These are phyloP conservation scores for Nicotiana sylvestris DNA, from an alignment of 257 asterid genomes.

Conservation along the genomic window DNA sequence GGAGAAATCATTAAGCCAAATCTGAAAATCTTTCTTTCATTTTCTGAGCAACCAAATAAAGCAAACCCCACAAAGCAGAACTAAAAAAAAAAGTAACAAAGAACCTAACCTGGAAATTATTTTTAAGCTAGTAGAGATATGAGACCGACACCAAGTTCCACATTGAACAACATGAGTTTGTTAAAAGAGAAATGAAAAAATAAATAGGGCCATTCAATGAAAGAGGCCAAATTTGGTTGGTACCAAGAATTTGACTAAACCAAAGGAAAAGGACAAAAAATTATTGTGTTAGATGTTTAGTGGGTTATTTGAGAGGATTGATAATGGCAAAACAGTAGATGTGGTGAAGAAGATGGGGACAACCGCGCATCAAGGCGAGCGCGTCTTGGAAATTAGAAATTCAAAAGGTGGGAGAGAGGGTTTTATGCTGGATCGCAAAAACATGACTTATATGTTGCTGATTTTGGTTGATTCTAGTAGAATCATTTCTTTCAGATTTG, in stretches of 20 bases:
- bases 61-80: constrained; percentile 15
- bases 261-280: constrained; percentile 5
- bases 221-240: constrained; percentile 6
- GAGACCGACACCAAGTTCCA: constrained; percentile 27
- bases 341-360: not conserved
- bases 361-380: constrained; percentile 4
- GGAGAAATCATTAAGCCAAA: not conserved
- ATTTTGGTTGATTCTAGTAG: too few relatives aligned
- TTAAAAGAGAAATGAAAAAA: constrained; percentile 1
- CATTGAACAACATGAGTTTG: constrained; percentile 30
- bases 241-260: constrained; percentile 19
- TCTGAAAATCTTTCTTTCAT: constrained; percentile 13
- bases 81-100: constrained; percentile 1
- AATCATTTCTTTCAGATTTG: too few relatives aligned
- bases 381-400: constrained; percentile 6
- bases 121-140: constrained; percentile 6
- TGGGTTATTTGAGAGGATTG: not conserved
- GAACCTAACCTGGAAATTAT: not conserved
- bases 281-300: not conserved
- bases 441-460: too few relatives aligned
- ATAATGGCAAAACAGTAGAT: not conserved
- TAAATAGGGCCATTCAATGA: constrained; percentile 15
- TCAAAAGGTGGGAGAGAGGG: not conserved
- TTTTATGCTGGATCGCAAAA: not conserved
- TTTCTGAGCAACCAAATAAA: constrained; percentile 25